Base-by-base conservation (phyloP, 257 asterid genomes). In the Misopates orontium region DNA sequence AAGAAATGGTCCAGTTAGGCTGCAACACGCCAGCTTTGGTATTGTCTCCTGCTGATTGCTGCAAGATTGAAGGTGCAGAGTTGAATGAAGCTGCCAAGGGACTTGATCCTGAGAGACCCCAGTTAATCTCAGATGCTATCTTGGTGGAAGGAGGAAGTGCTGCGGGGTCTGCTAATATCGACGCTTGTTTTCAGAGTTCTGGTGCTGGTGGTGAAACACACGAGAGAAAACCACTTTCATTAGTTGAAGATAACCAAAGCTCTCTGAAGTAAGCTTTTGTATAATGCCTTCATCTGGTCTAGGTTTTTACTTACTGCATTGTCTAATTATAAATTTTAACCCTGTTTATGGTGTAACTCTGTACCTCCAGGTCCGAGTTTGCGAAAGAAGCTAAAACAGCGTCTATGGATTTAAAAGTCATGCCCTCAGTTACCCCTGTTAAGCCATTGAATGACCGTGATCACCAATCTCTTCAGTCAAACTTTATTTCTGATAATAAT, bases 321-420 rank as follows among this genome's bases (percentile, higher is more conserved):
- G 45, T 52, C 40, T 60, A 3, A 32, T 16, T 69, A 20, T 67
- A 48, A 58, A 55, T 24, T 36, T 69, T 19, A 8, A 14, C 24
- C 23, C 49, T 39, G 18, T 52, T 52, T 48, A 48, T 48, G 20
- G 47, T 57, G 61, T 69, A 54, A 67, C 31, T 67, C 53, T 28
- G 67, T 53, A 49, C 49, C 67, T 71, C 56, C 73, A 84, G 95
- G 84, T 61, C 70, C 54, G 79, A 85, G 69, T 74, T 39, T 70
- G 75, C 59, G 39, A 74, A 76, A 70, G 84, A 74, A 82, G 62
- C 50, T 53, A 71, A 74, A 64, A 71, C 70, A 19, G 62, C 73
- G 54, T 74, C 75, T 45, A 58, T 77, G 75, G 82, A 68, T 69
- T 69, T 75, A 56, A 69, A 67, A 66, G 63, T 58, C 68, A 51